Conservation (phyloP, 2,329 filamentous ascomycete species). For the Penicillium italicum region DNA sequence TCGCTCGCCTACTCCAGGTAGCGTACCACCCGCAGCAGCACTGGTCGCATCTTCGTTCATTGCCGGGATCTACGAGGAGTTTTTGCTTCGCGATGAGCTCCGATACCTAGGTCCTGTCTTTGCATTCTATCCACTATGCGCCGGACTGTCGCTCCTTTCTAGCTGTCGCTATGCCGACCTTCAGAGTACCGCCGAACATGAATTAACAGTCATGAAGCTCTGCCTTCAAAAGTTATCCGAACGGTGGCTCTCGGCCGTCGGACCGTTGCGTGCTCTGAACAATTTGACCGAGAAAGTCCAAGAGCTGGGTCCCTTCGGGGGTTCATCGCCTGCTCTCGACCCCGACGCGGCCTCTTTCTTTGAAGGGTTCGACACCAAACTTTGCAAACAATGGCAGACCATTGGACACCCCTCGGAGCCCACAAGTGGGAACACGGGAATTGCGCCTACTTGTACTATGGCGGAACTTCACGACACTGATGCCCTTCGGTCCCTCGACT, state of each 20-base stretch:
- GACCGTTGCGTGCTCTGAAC: slow-evolving; percentile 22
- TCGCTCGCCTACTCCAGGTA: slow-evolving; percentile 30
- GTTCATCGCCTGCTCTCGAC: slow-evolving; percentile 15
- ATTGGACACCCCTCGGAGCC: slow-evolving; percentile 18
- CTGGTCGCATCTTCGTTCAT: slow-evolving; percentile 43
- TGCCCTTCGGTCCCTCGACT: slow-evolving; percentile 7
- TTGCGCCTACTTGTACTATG: slow-evolving; percentile 16
- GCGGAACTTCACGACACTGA: slow-evolving; percentile 19
- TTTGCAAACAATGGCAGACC: slow-evolving; percentile 24
- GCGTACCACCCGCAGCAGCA: slow-evolving; percentile 36
- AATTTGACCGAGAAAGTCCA: slow-evolving; percentile 26
- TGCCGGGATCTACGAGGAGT: slow-evolving; percentile 43
- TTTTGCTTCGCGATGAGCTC: slow-evolving; percentile 42
- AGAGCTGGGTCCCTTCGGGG: slow-evolving; percentile 18
- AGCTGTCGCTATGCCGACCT: slow-evolving; percentile 37
- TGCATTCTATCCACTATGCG: slow-evolving; percentile 42
- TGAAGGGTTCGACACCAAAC: slow-evolving; percentile 21
- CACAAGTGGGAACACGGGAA: neutral
- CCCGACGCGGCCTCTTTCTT: slow-evolving; percentile 22
- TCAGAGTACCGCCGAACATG: slow-evolving; percentile 24
- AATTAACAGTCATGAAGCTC: slow-evolving; percentile 25
- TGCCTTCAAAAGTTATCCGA: slow-evolving; percentile 28
- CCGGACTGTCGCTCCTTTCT: slow-evolving; percentile 40
- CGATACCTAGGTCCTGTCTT: slow-evolving; percentile 41
- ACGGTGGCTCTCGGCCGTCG: slow-evolving; percentile 26